Conservation (phyloP, 495 filamentous ascomycete species). For the Annulohypoxylon bovei region DNA sequence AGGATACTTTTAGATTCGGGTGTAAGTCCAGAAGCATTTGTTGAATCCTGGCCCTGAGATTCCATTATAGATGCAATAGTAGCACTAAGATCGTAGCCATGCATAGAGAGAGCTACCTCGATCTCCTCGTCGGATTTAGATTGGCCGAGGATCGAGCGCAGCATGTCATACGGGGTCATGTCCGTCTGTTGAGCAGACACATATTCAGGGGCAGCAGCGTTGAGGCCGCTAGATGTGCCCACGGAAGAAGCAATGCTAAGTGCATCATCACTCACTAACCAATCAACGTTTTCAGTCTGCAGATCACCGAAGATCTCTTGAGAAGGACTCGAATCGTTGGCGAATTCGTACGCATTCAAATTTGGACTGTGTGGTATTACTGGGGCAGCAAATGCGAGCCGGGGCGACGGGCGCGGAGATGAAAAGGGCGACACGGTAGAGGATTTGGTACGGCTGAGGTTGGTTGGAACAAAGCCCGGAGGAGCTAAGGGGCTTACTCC, state of each 20-base stretch:
- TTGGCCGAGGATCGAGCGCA: conserved; percentile 92
- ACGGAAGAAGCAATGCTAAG: conserved; percentile 79
- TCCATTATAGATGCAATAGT: conserved; percentile 90
- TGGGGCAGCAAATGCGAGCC: conserved; percentile 88
- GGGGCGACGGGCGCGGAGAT: conserved; percentile 91
- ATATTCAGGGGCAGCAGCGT: conserved; percentile 82
- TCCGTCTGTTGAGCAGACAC: conserved; percentile 79
- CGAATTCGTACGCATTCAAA: conserved; percentile 93
- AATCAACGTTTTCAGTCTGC: conserved; percentile 93
- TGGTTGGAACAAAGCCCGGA: conserved; percentile 81
- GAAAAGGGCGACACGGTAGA: conserved; percentile 89
- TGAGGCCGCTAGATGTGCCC: conserved; percentile 70
- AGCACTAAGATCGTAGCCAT: conserved; percentile 91
- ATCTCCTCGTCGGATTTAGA: conserved; percentile 93
- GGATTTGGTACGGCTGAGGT: conserved; percentile 76
- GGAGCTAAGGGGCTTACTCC: conserved; percentile 83
- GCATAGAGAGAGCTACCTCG: conserved; percentile 83
- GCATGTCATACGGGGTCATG: conserved; percentile 98
- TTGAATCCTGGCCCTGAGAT: conserved; percentile 56
- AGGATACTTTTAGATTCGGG: conserved; percentile 68
- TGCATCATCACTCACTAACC: conserved; percentile 92
- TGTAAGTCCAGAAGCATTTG: conserved; percentile 52
- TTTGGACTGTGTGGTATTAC: conserved; percentile 95
- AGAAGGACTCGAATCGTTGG: conserved; percentile 72
- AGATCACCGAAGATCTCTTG: conserved; percentile 91